A percentile compares a stretch with the other conserved stretches of the same genome.
Conservation (phyloP, 495 filamentous ascomycete genomes). For the Glarea lozoyensis region DNA sequence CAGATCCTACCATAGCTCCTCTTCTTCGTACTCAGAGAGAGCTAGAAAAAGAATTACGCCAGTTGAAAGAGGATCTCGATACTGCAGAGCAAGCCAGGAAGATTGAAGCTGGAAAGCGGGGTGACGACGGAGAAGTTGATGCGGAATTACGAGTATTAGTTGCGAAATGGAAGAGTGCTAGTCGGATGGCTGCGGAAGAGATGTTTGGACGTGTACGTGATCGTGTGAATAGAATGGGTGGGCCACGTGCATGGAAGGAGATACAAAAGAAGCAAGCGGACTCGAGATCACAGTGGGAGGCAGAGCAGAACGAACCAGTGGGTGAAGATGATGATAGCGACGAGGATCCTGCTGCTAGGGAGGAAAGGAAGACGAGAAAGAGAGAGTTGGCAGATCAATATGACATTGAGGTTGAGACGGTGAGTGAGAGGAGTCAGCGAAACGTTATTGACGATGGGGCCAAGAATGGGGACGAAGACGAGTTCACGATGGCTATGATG, state of each 20-base stretch:
- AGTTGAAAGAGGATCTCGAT: conserved; percentile 21
- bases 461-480: conserved; percentile 21
- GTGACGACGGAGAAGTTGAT: conserved; percentile 17
- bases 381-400: conserved; percentile 24
- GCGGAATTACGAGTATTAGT: conserved; percentile 15
- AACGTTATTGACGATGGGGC: conserved; percentile 17
- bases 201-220: conserved; percentile 35
- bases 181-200: conserved; percentile 36
- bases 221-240: conserved; percentile 28
- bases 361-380: no score
- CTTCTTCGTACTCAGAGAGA: conserved; percentile 17
- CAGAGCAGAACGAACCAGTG: conserved; percentile 16
- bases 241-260: conserved; percentile 17
- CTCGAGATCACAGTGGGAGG: conserved; percentile 22
- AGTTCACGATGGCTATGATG: conserved; percentile 69
- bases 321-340: conserved; percentile 26
- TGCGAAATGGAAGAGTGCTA: conserved; percentile 32
- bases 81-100: conserved; percentile 19
- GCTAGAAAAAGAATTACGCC: conserved; percentile 20
- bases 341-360: conserved; percentile 25
- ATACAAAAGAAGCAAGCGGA: conserved; percentile 33
- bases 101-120: conserved; percentile 15
- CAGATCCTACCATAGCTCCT: conserved; percentile 16
- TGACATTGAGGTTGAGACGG: conserved; percentile 17
- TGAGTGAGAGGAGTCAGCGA: conserved; percentile 21